Base-by-base conservation (phyloP, 2,329 filamentous ascomycete genomes). In the Claviceps fusiformis region DNA sequence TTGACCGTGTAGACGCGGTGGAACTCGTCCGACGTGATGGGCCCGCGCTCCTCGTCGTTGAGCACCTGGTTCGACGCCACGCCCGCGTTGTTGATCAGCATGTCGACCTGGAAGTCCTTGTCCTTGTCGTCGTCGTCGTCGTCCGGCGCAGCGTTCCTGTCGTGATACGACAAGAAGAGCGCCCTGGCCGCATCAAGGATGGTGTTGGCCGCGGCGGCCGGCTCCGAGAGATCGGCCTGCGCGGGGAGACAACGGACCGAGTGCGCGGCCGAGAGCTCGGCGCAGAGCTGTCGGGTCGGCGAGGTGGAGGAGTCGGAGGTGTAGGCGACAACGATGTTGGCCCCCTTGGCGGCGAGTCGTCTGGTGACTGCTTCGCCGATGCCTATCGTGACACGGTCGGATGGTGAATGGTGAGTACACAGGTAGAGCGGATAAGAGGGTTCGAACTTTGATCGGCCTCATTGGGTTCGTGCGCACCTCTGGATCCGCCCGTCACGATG, bases 51-150 rank as follows among this genome's bases (percentile, higher is more conserved):
- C 7, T 67, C 56, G 33, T 86, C 79, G 52, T 80, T 77, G 29
- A 87, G 71, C 31, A 73, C 67, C 61, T 84, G 79, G 70, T 93
- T 92, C 44, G 79, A 72, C 37, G 80, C 74, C 7, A 83, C 73
- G 54, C 88, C 90, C 35, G 90, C 89, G 68, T 95, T 95, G 78
- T 95, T 95, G 74, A 95, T 74, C 54, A 95, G 74, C 58, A 95
- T 88, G 70, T 95, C 88, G 64, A 95, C 78, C 63, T 65, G 64
- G 57, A 70, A 65, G 7, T 60, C 54, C 13, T n/a, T n/a, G n/a
- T n/a, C n/a, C n/a, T n/a, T n/a, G n/a, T n/a, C n/a, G n/a, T n/a
- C 7, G 31, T 33, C 31, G 8, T 33, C 7, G 35, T 9, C 9
- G 35, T 9, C 35, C 10, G 35, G 6, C 35, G 35, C 6, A 9